These are phyloP conservation scores for Xylaria sp. DNA, from an alignment of 2,329 filamentous ascomycete species.

Conservation along the genomic window DNA sequence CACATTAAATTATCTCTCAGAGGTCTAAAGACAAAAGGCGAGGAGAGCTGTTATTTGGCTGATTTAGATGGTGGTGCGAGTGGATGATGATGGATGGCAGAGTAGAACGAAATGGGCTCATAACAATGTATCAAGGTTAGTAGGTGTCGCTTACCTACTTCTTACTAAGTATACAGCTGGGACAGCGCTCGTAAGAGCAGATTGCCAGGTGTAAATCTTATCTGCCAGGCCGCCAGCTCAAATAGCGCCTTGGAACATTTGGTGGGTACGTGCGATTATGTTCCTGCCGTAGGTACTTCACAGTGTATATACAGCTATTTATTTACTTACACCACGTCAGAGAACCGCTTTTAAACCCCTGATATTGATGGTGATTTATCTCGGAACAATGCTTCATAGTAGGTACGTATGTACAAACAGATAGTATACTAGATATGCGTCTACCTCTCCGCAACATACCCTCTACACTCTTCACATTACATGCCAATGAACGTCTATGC, in stretches of 20 bases:
- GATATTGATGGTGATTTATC: background rate
- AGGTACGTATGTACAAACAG: background rate
- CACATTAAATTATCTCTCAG: background rate
- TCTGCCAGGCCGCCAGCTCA: constrained; percentile 1
- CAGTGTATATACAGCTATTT: too few species aligned
- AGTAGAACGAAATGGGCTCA: background rate
- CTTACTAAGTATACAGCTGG: background rate
- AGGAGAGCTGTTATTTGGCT: background rate
- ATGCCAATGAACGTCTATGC: constrained; percentile 24
- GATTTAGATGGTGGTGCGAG: background rate
- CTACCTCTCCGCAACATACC: constrained; percentile 1
- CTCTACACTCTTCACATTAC: constrained; percentile 22
- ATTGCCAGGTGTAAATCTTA: background rate
- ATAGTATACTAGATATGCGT: constrained; percentile 15
- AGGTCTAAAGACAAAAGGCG: background rate
- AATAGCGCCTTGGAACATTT: too few species aligned
- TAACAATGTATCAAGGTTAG: background rate
- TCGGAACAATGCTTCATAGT: background rate
- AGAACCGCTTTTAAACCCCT: too few species aligned
- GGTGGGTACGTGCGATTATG: too few species aligned
- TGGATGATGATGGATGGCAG: background rate
- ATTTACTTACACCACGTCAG: background rate
- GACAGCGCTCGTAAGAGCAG: background rate
- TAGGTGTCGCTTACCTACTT: too few species aligned
- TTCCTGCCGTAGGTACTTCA: too few species aligned